Conservation (phyloP, 768 basidiomycete species). For the Hebeloma cylindrosporum region DNA sequence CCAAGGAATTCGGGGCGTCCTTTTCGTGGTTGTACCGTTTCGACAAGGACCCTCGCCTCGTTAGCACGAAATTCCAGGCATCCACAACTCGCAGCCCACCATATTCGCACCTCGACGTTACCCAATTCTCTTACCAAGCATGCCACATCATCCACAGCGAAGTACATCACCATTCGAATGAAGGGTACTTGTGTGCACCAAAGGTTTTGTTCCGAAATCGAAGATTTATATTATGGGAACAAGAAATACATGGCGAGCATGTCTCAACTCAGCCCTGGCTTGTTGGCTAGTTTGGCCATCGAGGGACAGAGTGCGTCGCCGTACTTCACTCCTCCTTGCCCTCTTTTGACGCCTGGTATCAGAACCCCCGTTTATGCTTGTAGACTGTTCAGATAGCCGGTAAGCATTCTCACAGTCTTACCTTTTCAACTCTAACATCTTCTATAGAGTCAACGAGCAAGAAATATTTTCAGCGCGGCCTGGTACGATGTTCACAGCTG, state of each 20-base stretch:
- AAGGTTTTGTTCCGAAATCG: conserved; percentile 7
- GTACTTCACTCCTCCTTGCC: background rate
- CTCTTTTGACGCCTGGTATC: background rate
- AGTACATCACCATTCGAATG: too few species aligned
- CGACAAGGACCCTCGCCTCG: too few species aligned
- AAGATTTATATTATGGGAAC: conserved; percentile 23
- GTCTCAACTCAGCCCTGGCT: conserved; percentile 20
- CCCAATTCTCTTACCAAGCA: too few species aligned
- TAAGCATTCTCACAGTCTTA: background rate
- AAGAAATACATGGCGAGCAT: conserved; percentile 23
- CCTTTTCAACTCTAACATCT: background rate
- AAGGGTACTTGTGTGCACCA: conserved; percentile 9
- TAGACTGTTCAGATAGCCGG: conserved; percentile 34
- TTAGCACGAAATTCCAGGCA: too few species aligned
- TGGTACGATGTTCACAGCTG: conserved; percentile 33
- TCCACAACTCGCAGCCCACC: too few species aligned
- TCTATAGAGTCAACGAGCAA: conserved; percentile 29
- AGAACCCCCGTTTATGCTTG: conserved; percentile 34
- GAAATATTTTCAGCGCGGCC: conserved; percentile 30
- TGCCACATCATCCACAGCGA: too few species aligned
- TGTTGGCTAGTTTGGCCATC: conserved; percentile 18
- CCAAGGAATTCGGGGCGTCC: too few species aligned
- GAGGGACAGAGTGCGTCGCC: conserved; percentile 23
- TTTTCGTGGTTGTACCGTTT: too few species aligned
- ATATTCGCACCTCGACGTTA: too few species aligned